Base-by-base conservation (phyloP, 2,329 filamentous ascomycete species). In the Fusarium secorum region DNA sequence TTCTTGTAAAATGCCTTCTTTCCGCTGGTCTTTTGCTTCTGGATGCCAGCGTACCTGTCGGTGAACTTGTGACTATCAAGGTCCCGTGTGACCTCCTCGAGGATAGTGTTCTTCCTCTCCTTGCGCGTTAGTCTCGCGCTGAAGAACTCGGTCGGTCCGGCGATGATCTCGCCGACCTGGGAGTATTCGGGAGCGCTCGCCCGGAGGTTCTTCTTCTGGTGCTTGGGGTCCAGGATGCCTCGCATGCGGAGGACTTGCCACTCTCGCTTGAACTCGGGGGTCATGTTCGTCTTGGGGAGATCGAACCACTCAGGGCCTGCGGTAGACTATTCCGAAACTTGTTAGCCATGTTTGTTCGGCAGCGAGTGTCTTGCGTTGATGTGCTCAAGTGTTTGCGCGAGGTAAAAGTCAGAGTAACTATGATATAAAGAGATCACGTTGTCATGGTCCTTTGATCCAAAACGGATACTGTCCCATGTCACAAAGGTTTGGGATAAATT, bases 1-100 rank as follows among this genome's bases (percentile, higher is more conserved):
- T 90, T 91, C 78, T 95, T 95, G 85, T 98, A 98, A 76, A 93
- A 92, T 1, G 88, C 90, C 82, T 95, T 98, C 84, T 94, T 97
- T 56, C 96, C 96, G 75, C 93, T 97, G 28, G 87, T 89, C 82
- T 97, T 98, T 68, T 87, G 87, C 54, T 86, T 86, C 79, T 98
- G 94, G 53, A 98, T 93, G 63, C 95, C 91, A 61, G 88, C 86
- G 81, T 97, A 98, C 81, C 97, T 98, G 77, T 86, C 88, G 85
- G 93, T 94, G 84, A 98, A 96, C 74, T 93, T 92, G 65, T 86
- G 83, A 28, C 90, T 88, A 33, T 81, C 73, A 52, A 80, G 72
- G 10, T 65, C 73, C 39, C 69, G 72, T 74, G 98, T 84, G 7
- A 96, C 88, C 78, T 98, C 94, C 70, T 97, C 93, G 3, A 96